Conservation (phyloP, 2,329 filamentous ascomycete genomes). For the Cercospora nicotianae region DNA sequence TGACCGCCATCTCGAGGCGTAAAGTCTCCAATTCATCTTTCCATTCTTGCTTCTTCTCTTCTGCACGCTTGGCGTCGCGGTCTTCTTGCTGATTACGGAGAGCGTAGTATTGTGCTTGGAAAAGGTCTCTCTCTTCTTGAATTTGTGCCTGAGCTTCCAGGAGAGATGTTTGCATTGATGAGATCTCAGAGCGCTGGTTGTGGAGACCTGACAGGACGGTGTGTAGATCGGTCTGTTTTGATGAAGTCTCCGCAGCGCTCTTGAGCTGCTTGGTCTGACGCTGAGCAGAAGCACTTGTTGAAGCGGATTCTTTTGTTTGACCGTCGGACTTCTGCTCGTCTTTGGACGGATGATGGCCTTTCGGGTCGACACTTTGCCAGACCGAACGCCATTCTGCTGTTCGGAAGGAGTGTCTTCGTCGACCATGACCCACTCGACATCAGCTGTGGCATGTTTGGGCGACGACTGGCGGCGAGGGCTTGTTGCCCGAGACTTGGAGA, state of each 20-base stretch:
- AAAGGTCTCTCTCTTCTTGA: slow-evolving; percentile 8
- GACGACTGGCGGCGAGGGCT: not conserved
- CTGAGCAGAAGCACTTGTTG: not conserved
- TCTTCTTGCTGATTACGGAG: slow-evolving; percentile 10
- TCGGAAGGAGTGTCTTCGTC: not conserved
- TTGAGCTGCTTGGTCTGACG: not conserved
- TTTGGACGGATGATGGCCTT: not conserved
- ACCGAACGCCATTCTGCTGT: not conserved
- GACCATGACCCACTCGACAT: not conserved
- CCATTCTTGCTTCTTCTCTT: not conserved
- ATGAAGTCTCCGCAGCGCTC: not conserved
- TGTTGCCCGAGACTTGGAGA: not conserved
- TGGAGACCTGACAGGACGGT: not conserved
- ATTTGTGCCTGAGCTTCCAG: slow-evolving; percentile 8
- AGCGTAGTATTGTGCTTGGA: slow-evolving; percentile 9
- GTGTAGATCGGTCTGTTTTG: not conserved
- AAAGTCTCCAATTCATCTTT: not conserved
- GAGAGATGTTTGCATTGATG: not conserved
- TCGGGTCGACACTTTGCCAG: not conserved
- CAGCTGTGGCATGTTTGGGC: not conserved
- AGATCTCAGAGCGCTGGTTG: not conserved
- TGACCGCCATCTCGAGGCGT: not conserved
- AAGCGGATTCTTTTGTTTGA: not conserved
- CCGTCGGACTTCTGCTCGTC: not conserved
- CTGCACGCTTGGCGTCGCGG: not conserved